Evolutionary conservation across 345 rosid genomes (phyloP).

Genomic region (Bruguiera gymnorhiza): DNA sequence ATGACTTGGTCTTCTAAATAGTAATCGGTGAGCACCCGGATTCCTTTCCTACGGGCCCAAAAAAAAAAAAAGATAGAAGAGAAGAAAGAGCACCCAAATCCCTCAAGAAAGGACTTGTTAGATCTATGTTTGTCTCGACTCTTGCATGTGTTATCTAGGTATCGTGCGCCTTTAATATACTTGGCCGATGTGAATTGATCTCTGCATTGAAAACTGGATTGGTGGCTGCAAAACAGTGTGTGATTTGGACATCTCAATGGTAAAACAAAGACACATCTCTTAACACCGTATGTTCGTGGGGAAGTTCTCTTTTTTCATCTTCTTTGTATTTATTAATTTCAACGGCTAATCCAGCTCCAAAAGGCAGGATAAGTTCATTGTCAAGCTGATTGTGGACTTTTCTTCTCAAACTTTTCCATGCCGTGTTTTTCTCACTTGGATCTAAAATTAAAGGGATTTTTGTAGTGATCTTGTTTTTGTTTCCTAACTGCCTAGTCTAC

Average conservation of each 20-base stretch:
- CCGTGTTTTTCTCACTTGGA: neutral
- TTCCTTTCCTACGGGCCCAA: no score
- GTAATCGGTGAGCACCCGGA: no score
- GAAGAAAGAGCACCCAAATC: no score
- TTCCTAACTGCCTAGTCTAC: no score
- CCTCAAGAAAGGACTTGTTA: neutral
- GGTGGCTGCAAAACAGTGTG: neutral
- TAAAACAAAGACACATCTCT: neutral
- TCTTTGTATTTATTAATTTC: neutral
- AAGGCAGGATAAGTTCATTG: neutral
- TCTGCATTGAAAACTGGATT: neutral
- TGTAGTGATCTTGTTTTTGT: no score
- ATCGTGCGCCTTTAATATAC: neutral
- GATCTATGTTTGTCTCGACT: slow-evolving; percentile 4
- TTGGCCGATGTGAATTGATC: no score
- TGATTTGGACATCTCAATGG: slow-evolving; percentile 17
- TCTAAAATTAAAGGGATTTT: neutral
- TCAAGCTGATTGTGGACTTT: neutral
- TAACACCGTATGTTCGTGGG: neutral
- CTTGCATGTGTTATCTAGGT: neutral
- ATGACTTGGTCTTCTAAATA: no score
- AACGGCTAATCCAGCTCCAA: neutral
- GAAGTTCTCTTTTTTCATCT: neutral
- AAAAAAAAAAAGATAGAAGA: no score
- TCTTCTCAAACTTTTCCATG: neutral